Percentiles rank a stretch among this genome's conserved stretches.
phyloP scores from a whole-genome alignment of 2,329 filamentous ascomycete species.

The Penicillium sp. region DNA sequence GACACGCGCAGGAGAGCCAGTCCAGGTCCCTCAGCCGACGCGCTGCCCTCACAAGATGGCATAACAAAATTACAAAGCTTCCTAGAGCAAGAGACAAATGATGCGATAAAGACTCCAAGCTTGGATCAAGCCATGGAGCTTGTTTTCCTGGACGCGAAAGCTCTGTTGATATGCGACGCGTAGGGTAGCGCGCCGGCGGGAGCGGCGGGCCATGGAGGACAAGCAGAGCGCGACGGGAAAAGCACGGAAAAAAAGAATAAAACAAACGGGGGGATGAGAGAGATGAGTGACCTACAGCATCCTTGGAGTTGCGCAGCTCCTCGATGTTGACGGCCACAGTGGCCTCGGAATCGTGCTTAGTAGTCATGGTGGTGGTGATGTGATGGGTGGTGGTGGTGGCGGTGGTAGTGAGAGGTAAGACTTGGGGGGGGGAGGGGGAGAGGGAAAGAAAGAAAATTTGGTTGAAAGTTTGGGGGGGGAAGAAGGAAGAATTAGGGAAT shows the following conservation, averaged over 20 bases:
- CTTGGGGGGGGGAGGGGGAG: constrained; percentile 13
- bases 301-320: constrained; percentile 79
- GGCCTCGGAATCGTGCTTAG: constrained; percentile 45
- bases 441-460: constrained; percentile 28
- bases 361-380: constrained; percentile 48
- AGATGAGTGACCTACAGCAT: constrained; percentile 69
- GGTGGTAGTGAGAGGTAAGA: constrained; percentile 27
- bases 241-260: constrained; percentile 13
- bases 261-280: constrained; percentile 16
- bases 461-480: constrained; percentile 14
- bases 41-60: neutral
- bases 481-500: neutral
- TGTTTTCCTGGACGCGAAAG: constrained; percentile 8
- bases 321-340: constrained; percentile 63
- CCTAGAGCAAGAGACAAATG: neutral
- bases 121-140: constrained; percentile 5
- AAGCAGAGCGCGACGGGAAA: constrained; percentile 16
- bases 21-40: neutral
- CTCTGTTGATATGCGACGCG: constrained; percentile 32
- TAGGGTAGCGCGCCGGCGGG: constrained; percentile 20
- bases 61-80: constrained; percentile 10
- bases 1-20: constrained; percentile 5
- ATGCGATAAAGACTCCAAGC: constrained; percentile 7
- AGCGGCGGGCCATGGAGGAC: constrained; percentile 12
- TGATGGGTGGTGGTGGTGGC: constrained; percentile 41